phyloP scores from a whole-genome alignment of 345 rosid genomes.

The Gynandropsis gynandra region DNA sequence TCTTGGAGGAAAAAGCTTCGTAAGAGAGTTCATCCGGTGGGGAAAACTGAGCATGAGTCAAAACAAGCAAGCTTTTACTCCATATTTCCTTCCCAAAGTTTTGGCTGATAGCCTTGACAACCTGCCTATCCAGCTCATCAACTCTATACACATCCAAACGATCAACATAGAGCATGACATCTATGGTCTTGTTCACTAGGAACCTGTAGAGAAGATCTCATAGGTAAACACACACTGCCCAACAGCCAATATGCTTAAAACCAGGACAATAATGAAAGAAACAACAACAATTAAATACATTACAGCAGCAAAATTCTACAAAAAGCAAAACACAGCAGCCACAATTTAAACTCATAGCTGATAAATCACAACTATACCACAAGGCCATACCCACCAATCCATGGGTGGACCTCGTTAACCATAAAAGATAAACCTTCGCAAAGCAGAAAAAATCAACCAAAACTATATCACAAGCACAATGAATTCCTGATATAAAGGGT shows the following conservation, averaged over 20 bases:
- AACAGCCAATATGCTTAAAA: no score
- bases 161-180: slow-evolving; percentile 66
- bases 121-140: slow-evolving; percentile 80
- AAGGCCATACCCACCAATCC: no score
- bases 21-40: slow-evolving; percentile 71
- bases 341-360: no score
- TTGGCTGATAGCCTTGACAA: slow-evolving; percentile 53
- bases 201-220: slow-evolving; percentile 41
- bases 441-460: neutral
- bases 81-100: slow-evolving; percentile 78
- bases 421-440: neutral
- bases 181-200: slow-evolving; percentile 68
- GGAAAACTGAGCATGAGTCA: slow-evolving; percentile 80
- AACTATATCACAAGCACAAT: neutral
- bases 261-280: no score
- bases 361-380: no score
- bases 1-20: slow-evolving; percentile 51
- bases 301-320: no score
- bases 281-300: no score
- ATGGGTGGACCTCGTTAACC: slow-evolving; percentile 1
- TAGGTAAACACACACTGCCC: no score
- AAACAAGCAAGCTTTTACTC: slow-evolving; percentile 65
- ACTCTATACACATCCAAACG: slow-evolving; percentile 85
- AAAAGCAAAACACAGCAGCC: no score
- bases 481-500: neutral